Percentiles rank a stretch among this genome's conserved stretches.
phyloP scores from a whole-genome alignment of 805 yeast species.

The Spathaspora arborariae region DNA sequence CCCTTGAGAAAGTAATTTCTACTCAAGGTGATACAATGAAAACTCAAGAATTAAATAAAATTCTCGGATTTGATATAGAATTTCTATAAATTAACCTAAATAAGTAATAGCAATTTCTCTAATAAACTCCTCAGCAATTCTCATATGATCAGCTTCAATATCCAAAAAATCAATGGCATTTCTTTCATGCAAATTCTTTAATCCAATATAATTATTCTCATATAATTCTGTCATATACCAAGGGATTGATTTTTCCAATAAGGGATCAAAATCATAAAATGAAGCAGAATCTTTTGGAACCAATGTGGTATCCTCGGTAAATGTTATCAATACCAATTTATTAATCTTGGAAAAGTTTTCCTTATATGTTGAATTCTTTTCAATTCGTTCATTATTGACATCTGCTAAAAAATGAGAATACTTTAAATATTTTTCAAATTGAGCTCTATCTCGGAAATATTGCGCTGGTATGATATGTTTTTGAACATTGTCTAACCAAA shows the following conservation, averaged over 20 bases:
- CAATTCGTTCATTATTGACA: conserved; percentile 56
- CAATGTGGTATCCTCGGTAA: conserved; percentile 60
- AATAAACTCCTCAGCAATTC: conserved; percentile 51
- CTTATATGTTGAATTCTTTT: conserved; percentile 36
- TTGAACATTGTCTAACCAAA: conserved; percentile 59
- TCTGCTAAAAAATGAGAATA: conserved; percentile 60
- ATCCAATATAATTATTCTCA: conserved; percentile 56
- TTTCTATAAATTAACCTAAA: background rate
- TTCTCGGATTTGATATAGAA: conserved; percentile 3
- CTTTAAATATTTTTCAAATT: conserved; percentile 51
- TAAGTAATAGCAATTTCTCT: conserved; percentile 40
- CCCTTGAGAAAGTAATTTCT: background rate
- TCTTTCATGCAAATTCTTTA: conserved; percentile 42
- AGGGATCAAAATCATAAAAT: conserved; percentile 52
- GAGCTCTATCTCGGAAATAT: conserved; percentile 61
- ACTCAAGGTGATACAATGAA: background rate
- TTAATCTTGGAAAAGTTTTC: conserved; percentile 43
- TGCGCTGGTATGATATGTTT: conserved; percentile 64
- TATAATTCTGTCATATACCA: conserved; percentile 49
- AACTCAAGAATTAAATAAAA: background rate
- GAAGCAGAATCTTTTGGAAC: conserved; percentile 72
- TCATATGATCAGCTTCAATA: conserved; percentile 64
- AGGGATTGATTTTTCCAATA: conserved; percentile 38
- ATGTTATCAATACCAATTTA: conserved; percentile 56
- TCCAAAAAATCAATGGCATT: conserved; percentile 45